Evolutionary conservation across 2,329 filamentous ascomycete genomes (phyloP).

Genomic region (Didymella pomorum): DNA sequence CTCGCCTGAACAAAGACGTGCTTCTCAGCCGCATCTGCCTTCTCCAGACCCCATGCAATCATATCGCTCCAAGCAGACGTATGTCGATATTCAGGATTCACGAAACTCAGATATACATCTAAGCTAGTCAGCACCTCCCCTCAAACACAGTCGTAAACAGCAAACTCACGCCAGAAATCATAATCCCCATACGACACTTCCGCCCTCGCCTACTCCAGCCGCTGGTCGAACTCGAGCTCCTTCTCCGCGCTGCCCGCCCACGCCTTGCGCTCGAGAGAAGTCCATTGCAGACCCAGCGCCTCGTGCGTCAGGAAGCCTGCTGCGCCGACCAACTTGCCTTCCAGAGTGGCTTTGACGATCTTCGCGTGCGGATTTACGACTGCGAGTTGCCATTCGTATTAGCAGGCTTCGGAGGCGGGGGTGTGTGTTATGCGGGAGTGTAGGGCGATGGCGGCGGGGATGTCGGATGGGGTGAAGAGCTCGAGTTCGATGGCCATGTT

Average conservation of each 20-base stretch:
- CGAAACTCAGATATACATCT: constrained; percentile 4
- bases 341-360: background rate
- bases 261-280: background rate
- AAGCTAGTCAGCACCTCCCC: background rate
- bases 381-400: constrained; percentile 1
- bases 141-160: background rate
- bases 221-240: background rate
- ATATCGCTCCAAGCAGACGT: background rate
- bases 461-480: background rate
- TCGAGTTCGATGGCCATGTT: background rate
- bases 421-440: background rate
- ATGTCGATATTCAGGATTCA: background rate
- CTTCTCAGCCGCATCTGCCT: constrained; percentile 1
- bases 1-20: constrained; percentile 1
- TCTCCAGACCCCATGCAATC: constrained; percentile 1
- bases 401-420: background rate
- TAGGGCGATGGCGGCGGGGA: background rate
- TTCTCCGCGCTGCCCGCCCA: background rate
- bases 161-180: constrained; percentile 2
- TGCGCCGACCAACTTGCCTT: background rate
- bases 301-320: constrained; percentile 5
- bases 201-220: background rate
- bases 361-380: background rate
- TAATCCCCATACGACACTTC: background rate
- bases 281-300: constrained; percentile 3